Evolutionary conservation across 129 eudicot genomes (phyloP), one percentile per base, ranked within the genome.

Genomic region (Chrysanthemum makinoi): DNA sequence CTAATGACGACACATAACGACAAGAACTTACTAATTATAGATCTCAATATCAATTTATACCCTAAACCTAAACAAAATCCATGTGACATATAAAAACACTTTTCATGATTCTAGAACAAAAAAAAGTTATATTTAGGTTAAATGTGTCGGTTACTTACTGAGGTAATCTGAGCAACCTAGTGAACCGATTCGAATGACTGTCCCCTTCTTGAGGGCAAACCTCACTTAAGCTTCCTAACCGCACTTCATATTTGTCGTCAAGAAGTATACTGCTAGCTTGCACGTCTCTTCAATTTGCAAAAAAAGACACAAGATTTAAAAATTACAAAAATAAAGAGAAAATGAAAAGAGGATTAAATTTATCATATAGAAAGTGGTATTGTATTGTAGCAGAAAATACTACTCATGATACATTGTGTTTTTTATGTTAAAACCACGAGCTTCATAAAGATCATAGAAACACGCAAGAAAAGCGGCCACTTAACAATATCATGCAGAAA

Each of bases 241-340:
- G 81, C 72, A 95, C 99, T 82, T 95, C 99, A 74, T 84, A 95
- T 81, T 88, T 95, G 77, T 95, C 99, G 74, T 95, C 99, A 78
- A 95, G 99, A 75, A 95, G 96, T 66, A 95, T 90, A 72, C 96
- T 95, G 77, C 97, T 95, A 10, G 99, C 97, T 87, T 95, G 99
- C 39, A 95, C 89, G 78, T 95, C 96, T 80, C 99, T 95, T 72
- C 69, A 90, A 59, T 67, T 12, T 50, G 24, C 76, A 43, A 69
- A 70, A 70, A 33, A 69, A 46, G 47, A 61, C 16, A 56, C 43
- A 57, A 46, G 35, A 54, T 35, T 15, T 6, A 1, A 14, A 14
- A 9, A 57, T 10, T 35, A 9, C 43, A 35, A 8, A 35, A 35
- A 6, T 0, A 7, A 7, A 39, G 2, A 39, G 9, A 39, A 2